These are phyloP conservation scores for Lactarius vividus DNA, from an alignment of 768 basidiomycete genomes.

Conservation along the genomic window DNA sequence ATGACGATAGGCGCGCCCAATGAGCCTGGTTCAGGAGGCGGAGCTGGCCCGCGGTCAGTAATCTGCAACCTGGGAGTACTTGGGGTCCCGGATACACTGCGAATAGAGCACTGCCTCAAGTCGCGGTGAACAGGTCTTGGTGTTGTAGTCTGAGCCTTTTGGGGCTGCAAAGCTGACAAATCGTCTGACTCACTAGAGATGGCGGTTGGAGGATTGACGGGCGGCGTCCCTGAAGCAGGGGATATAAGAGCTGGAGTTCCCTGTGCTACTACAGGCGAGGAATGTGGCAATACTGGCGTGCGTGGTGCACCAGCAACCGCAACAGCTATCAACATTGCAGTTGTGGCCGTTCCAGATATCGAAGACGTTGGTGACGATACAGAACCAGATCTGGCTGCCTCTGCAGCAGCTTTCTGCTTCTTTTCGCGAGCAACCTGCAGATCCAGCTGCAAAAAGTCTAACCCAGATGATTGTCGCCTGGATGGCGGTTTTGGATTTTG, in stretches of 20 bases:
- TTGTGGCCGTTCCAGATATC: not conserved
- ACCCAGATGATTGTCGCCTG: constrained; percentile 16
- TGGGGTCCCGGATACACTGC: not conserved
- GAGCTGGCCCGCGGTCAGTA: constrained; percentile 10
- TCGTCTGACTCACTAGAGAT: not conserved
- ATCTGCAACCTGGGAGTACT: constrained; percentile 15
- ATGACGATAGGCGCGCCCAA: constrained; percentile 18
- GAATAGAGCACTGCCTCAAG: constrained; percentile 2
- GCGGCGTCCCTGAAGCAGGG: not conserved
- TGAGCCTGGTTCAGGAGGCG: constrained; percentile 18
- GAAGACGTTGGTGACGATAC: not conserved
- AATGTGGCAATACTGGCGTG: not conserved
- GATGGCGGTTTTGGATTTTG: not conserved
- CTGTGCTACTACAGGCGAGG: not conserved
- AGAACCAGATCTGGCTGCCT: not conserved
- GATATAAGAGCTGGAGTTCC: not conserved
- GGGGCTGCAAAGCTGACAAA: not conserved
- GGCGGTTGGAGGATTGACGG: not conserved
- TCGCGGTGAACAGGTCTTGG: constrained; percentile 9
- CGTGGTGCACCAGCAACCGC: not conserved
- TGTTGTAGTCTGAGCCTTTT: not conserved
- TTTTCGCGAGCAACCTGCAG: constrained; percentile 16
- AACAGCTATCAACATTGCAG: not conserved
- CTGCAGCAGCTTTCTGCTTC: constrained; percentile 6
- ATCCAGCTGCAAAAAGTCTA: constrained; percentile 22